These are phyloP conservation scores for Phialophora verrucosa DNA, from an alignment of 2,329 filamentous ascomycete species.

Conservation along the genomic window DNA sequence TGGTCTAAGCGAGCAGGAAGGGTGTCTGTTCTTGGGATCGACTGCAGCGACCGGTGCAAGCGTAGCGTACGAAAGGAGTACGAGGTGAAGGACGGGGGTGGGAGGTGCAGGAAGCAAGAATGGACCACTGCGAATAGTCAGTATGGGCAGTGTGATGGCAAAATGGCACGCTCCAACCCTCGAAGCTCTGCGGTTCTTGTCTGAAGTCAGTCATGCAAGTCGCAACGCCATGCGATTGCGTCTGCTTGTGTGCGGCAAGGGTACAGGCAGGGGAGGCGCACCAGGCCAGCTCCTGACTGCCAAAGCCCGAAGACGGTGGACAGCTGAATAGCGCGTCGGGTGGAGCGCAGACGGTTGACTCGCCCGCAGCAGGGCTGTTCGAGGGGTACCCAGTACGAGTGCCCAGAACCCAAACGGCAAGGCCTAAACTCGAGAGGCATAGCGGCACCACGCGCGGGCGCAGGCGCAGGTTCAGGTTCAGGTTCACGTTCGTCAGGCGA, in stretches of 20 bases:
- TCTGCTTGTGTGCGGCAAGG: constrained; percentile 4
- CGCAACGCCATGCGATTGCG: constrained; percentile 23
- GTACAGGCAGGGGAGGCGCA: neutral
- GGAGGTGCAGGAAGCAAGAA: constrained; percentile 6
- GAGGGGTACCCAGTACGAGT: constrained; percentile 11
- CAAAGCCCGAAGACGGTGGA: neutral
- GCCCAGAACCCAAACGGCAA: constrained; percentile 1
- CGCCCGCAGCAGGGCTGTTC: constrained; percentile 15
- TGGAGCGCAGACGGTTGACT: neutral
- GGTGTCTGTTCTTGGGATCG: constrained; percentile 3
- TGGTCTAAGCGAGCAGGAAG: constrained; percentile 12
- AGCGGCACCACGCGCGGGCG: constrained; percentile 7
- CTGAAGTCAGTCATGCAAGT: constrained; percentile 20
- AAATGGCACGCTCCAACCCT: constrained; percentile 19
- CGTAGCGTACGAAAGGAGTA: constrained; percentile 8
- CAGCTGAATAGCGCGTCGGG: constrained; percentile 9
- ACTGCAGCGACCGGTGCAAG: constrained; percentile 11
- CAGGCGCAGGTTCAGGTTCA: neutral
- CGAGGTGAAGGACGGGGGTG: constrained; percentile 10
- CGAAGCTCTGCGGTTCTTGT: constrained; percentile 17
- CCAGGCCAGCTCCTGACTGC: neutral
- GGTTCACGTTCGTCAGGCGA: neutral
- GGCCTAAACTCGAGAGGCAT: neutral
- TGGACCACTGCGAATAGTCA: constrained; percentile 10
- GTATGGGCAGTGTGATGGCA: constrained; percentile 7